Conservation (phyloP, 495 filamentous ascomycete genomes). For the Penicillium soppii region DNA sequence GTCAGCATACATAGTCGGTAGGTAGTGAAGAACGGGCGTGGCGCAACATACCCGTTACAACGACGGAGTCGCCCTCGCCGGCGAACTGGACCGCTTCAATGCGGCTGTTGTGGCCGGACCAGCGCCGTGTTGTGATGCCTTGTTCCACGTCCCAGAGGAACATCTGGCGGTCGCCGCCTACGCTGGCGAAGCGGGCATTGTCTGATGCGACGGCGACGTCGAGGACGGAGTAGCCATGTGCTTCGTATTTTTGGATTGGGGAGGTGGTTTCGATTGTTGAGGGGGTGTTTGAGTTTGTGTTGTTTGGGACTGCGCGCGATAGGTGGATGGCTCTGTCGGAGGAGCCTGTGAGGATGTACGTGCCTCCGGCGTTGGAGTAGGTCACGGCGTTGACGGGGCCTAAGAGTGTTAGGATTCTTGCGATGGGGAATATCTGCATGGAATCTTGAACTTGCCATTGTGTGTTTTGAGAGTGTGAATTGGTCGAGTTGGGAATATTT, state of each 20-base stretch:
- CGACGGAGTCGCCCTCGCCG: constrained; percentile 64
- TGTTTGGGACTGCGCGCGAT: constrained; percentile 61
- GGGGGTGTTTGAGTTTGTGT: constrained; percentile 30
- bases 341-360: constrained; percentile 76
- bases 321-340: constrained; percentile 82
- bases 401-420: constrained; percentile 13
- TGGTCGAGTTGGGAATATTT: constrained; percentile 33
- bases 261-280: constrained; percentile 36
- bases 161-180: constrained; percentile 84
- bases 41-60: constrained; percentile 57
- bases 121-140: constrained; percentile 70
- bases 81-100: constrained; percentile 79
- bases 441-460: constrained; percentile 31
- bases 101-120: constrained; percentile 68
- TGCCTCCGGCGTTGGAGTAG: constrained; percentile 38
- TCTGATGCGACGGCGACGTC: constrained; percentile 69
- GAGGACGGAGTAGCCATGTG: constrained; percentile 89
- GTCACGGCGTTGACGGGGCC: constrained; percentile 43
- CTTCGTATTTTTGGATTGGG: constrained; percentile 82
- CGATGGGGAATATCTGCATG: neutral
- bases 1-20: neutral
- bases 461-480: constrained; percentile 48
- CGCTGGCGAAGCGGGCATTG: constrained; percentile 78
- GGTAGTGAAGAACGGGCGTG: neutral
- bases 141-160: constrained; percentile 93